phyloP scores from a whole-genome alignment of 805 yeast genomes.

The Metschnikowia noctiluminum region DNA sequence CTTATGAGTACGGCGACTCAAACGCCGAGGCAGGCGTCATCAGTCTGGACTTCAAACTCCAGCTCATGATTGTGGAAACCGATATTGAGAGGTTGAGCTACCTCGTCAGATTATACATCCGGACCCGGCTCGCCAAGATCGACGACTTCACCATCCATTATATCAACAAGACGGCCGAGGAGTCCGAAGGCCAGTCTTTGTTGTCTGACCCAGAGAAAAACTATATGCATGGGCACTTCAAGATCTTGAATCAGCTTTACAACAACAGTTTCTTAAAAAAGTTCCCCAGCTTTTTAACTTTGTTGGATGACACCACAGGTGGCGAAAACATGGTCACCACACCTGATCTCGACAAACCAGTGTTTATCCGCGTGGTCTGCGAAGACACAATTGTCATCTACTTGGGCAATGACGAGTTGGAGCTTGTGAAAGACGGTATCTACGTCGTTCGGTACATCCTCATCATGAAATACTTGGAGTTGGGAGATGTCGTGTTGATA shows the following conservation, averaged over 20 bases:
- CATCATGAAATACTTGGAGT: slow-evolving; percentile 28
- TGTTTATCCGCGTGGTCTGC: slow-evolving; percentile 62
- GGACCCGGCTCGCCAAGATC: slow-evolving; percentile 73
- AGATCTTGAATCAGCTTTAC: slow-evolving; percentile 61
- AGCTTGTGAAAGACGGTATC: slow-evolving; percentile 52
- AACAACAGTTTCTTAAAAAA: slow-evolving; percentile 61
- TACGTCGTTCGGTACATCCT: slow-evolving; percentile 68
- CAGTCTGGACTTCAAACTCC: slow-evolving; percentile 62
- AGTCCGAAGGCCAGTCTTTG: slow-evolving; percentile 17
- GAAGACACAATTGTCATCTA: slow-evolving; percentile 25
- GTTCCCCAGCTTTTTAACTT: slow-evolving; percentile 66
- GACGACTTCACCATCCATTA: slow-evolving; percentile 67
- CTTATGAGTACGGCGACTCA: slow-evolving; percentile 67
- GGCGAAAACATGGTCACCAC: slow-evolving; percentile 68
- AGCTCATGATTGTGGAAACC: slow-evolving; percentile 81
- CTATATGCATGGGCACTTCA: slow-evolving; percentile 67
- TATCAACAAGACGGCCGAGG: slow-evolving; percentile 33
- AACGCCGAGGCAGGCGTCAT: slow-evolving; percentile 31
- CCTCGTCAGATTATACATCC: slow-evolving; percentile 72
- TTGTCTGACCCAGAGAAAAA: slow-evolving; percentile 58
- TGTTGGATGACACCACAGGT: slow-evolving; percentile 67
- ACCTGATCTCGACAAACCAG: slow-evolving; percentile 76
- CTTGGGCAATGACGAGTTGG: slow-evolving; percentile 29
- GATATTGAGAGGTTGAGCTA: slow-evolving; percentile 87
- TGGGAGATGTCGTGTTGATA: slow-evolving; percentile 39